phyloP scores from a whole-genome alignment of 306 rosid genomes.

The Medicago ruthenica region DNA sequence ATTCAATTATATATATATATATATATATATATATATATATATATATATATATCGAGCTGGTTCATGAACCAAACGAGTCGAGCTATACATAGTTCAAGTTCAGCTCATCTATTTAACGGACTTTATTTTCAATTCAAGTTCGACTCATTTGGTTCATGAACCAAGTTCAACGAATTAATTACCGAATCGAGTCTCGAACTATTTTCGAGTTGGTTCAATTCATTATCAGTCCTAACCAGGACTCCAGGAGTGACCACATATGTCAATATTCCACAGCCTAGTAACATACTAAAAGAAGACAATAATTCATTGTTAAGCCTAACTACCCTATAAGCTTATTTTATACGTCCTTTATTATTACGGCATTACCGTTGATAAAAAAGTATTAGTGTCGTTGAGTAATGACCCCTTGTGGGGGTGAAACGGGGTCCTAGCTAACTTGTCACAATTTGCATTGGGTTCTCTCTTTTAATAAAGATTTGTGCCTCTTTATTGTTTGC shows the following conservation, averaged over 20 bases:
- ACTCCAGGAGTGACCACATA: not conserved
- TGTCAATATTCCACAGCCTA: not conserved
- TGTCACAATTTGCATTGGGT: not conserved
- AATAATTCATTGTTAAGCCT: not conserved
- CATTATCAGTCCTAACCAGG: no score
- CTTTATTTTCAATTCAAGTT: no score
- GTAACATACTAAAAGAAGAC: not conserved
- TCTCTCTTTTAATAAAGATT: slow-evolving; percentile 11
- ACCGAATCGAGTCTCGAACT: no score
- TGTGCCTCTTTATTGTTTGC: slow-evolving; percentile 15
- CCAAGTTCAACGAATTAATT: no score
- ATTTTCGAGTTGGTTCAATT: no score
- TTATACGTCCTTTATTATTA: slow-evolving; percentile 3
- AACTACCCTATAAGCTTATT: slow-evolving; percentile 1
- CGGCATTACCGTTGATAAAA: slow-evolving; percentile 2
- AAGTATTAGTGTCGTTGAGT: slow-evolving; percentile 16
- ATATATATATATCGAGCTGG: no score
- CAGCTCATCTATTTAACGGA: no score
- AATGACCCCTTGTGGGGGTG: slow-evolving; percentile 22
- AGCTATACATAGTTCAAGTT: no score
- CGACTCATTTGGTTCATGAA: no score
- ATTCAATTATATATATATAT: no score
- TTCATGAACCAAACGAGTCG: no score
- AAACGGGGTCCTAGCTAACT: slow-evolving; percentile 10
- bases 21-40: no score